Evolutionary conservation across 179 eudicot genomes (phyloP).

Genomic region (Silene coronaria): DNA sequence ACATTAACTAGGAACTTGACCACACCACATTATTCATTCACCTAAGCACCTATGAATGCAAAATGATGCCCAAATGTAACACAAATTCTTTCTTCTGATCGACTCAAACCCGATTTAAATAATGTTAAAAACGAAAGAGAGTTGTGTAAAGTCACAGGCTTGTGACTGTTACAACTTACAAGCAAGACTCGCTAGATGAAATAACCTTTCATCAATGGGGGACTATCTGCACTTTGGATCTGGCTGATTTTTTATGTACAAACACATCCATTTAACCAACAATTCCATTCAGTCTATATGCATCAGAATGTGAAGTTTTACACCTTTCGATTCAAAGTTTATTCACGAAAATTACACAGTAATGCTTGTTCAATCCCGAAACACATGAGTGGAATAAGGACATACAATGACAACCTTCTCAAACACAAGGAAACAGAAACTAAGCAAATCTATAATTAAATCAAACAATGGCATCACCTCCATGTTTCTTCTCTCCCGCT

Average conservation of each 20-base stretch:
- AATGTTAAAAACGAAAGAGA: too few relatives aligned
- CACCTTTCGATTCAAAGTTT: constrained; percentile 19
- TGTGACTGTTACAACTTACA: too few relatives aligned
- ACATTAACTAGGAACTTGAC: too few relatives aligned
- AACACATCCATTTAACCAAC: neutral
- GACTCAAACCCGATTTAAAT: too few relatives aligned
- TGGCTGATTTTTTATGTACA: constrained; percentile 4
- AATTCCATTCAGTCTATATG: constrained; percentile 11
- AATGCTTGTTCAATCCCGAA: constrained; percentile 9
- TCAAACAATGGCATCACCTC: constrained; percentile 11
- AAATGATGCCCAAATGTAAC: too few relatives aligned
- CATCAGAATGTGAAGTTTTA: neutral
- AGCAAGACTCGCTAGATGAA: too few relatives aligned
- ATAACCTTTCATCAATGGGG: too few relatives aligned
- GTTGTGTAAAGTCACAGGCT: too few relatives aligned
- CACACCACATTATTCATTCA: too few relatives aligned
- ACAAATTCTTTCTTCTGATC: too few relatives aligned
- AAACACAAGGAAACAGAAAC: constrained; percentile 18
- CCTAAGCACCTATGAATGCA: too few relatives aligned
- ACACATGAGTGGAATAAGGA: constrained; percentile 14
- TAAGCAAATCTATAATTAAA: constrained; percentile 23
- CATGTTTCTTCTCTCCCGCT: neutral
- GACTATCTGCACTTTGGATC: neutral
- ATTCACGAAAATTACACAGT: constrained; percentile 21
- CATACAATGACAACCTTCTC: constrained; percentile 25